These are phyloP conservation scores for Saccharomycopsis hybrid DNA, from an alignment of 1,139 yeast genomes.

Conservation along the genomic window DNA sequence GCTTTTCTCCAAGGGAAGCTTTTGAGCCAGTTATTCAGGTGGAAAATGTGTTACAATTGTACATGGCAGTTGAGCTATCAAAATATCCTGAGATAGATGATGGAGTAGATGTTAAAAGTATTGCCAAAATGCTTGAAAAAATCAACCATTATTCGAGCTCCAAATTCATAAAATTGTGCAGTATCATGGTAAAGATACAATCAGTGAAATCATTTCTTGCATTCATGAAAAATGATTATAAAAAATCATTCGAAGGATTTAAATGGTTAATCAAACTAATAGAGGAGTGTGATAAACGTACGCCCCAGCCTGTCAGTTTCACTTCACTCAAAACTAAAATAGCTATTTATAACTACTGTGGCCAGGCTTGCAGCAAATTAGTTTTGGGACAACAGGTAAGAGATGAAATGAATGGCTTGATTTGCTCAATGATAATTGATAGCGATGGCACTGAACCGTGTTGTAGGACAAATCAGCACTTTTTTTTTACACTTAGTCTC, in stretches of 20 bases:
- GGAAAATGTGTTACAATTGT: neutral
- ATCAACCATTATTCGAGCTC: conserved; percentile 1
- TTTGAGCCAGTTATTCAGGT: conserved; percentile 1
- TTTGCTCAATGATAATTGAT: neutral
- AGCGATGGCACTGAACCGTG: neutral
- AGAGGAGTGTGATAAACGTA: neutral
- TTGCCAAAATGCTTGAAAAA: conserved; percentile 2
- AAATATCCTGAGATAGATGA: conserved; percentile 10
- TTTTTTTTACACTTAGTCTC: neutral
- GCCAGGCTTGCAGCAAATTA: neutral
- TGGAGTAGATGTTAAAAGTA: neutral
- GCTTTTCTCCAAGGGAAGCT: conserved; percentile 1
- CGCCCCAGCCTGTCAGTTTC: neutral
- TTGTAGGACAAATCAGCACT: neutral
- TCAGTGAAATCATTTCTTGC: conserved; percentile 5
- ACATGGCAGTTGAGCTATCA: neutral
- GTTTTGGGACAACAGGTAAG: neutral
- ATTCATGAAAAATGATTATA: conserved; percentile 1
- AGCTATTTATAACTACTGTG: neutral
- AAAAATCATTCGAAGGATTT: conserved; percentile 1
- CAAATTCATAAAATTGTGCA: conserved; percentile 5
- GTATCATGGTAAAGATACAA: conserved; percentile 1
- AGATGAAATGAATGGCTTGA: neutral
- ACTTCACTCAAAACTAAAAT: neutral
- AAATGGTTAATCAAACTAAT: conserved; percentile 5